Evolutionary conservation across 2,329 filamentous ascomycete genomes (phyloP), one percentile per base, ranked within the genome.

Genomic region (Emmonsiellopsis sp.): DNA sequence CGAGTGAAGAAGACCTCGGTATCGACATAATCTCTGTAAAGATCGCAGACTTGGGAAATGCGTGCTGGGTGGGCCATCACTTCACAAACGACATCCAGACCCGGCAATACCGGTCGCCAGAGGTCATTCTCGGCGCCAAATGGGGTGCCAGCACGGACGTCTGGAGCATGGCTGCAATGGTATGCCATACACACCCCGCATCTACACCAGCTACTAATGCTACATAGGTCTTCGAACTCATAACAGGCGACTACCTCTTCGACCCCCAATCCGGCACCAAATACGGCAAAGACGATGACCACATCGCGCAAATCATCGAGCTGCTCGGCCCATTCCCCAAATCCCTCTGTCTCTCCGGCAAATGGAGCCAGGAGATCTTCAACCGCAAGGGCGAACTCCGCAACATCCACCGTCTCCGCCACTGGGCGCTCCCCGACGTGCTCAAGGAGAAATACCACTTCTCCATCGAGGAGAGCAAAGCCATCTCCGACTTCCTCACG

Each of bases 41-140:
- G 76, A 98, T 98, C 74, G 93, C 93, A 42, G 93, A 98, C 76
- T 77, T 98, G 53, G 93, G 93, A 56, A 98, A 98, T 68, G 93
- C 93, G 17, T 98, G 93, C 75, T 98, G 93, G 93, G 91, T 95
- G 32, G 90, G 90, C 60, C 93, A 98, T 68, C 93, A 98, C 72
- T 98, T 98, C 73, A 98, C 93, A 66, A 96, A 98, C 68, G 93
- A 98, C 68, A 98, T 98, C 64, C 93, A 98, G 70, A 98, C 93
- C 7, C 81, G 93, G 64, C 93, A 98, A 72, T 98, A 98, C 71
- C 81, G 93, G 54, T 97, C 93, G 1, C 93, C 93, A 1, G 93
- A 98, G 72, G 93, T 98, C 53, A 97, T 98, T 56, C 76, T 98
- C 17, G 93, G 93, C 40, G 84, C 90, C 2, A 97, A 97, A 76